A percentile compares a stretch with the other conserved stretches of the same genome.
phyloP scores from a whole-genome alignment of 2,329 filamentous ascomycete genomes.

The Fusarium longipes region DNA sequence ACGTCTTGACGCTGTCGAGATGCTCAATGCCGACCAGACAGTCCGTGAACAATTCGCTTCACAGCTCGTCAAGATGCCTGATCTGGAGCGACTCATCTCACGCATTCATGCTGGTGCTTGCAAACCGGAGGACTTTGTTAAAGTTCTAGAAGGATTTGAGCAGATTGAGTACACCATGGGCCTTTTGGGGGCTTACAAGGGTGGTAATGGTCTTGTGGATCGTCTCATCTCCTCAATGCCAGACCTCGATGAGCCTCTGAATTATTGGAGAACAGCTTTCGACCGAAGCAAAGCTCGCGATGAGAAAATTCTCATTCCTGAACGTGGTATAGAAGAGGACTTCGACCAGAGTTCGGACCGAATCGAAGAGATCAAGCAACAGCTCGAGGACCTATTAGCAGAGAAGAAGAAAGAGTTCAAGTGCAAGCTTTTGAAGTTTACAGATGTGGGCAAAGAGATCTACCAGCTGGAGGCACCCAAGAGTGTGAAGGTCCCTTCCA shows the following conservation, averaged over 20 bases:
- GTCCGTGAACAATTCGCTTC: constrained; percentile 89
- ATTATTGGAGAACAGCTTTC: constrained; percentile 92
- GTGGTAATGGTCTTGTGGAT: constrained; percentile 85
- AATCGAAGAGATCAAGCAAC: constrained; percentile 79
- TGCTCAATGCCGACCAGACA: constrained; percentile 83
- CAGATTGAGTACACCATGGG: constrained; percentile 96
- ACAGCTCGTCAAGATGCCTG: constrained; percentile 90
- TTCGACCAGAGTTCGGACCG: constrained; percentile 85
- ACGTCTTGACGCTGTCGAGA: constrained; percentile 91
- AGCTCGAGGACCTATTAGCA: constrained; percentile 77
- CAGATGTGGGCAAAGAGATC: constrained; percentile 94
- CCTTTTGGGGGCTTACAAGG: constrained; percentile 77
- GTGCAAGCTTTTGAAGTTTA: constrained; percentile 77
- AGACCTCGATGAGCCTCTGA: constrained; percentile 77
- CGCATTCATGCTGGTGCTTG: constrained; percentile 93
- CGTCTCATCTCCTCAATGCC: constrained; percentile 89
- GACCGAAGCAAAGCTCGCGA: constrained; percentile 83
- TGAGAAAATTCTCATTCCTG: constrained; percentile 84
- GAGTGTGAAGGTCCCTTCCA: constrained; percentile 82
- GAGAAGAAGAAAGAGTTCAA: constrained; percentile 79
- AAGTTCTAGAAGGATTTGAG: constrained; percentile 94
- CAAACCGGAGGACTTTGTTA: constrained; percentile 90
- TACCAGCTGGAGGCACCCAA: constrained; percentile 96
- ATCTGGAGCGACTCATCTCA: constrained; percentile 93
- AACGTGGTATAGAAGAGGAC: constrained; percentile 87